Base-by-base conservation (phyloP, 2,329 filamentous ascomycete species). In the Coniochaeta ligniaria region DNA sequence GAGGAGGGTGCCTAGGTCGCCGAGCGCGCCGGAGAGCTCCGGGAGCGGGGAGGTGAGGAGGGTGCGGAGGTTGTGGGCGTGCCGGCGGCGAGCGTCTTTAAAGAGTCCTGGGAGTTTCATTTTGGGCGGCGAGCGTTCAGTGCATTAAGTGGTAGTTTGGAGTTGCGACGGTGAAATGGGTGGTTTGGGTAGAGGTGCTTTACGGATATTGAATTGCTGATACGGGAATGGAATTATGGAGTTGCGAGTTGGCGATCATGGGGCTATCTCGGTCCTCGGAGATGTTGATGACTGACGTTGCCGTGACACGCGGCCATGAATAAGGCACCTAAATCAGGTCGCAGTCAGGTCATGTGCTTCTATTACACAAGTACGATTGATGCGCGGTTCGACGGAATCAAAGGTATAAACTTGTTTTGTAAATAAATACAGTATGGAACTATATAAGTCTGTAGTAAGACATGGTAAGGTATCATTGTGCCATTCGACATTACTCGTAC, bases 1-100 rank as follows among this genome's bases (percentile, higher is more conserved):
- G 12, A 96, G 83, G 33, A 96, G 83, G 2, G 94, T 97, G 64
- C 94, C 94, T 47, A 97, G 81, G 71, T 97, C 94, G 64, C 94
- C 94, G 2, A 86, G 82, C 0, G 93, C 90, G 58, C 94, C 94
- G 1, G 94, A 96, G 59, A 98, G 85, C 76, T 98, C 94, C 57
- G 89, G 75, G 61, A 31, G 28, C 81, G 69, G 17, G 83, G 81
- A 6, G 76, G 73, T 59, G 45, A 76, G 76, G 60, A 85, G 70
- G 22, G 78, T 81, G 33, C 71, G 66, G 62, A 81, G 67, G 73
- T 84, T 85, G 68, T 82, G 76, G 58, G 71, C 73, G 65, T 80
- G 69, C 26, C 75, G 67, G 55, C 64, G 68, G 54, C 66, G 69
- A 35, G 76, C 64, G 50, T 72, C 64, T 24, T 22, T 22, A 24